Evolutionary conservation across 371 early-diverging fungal genomes (phyloP).

Genomic region (Mucor ambiguus): DNA sequence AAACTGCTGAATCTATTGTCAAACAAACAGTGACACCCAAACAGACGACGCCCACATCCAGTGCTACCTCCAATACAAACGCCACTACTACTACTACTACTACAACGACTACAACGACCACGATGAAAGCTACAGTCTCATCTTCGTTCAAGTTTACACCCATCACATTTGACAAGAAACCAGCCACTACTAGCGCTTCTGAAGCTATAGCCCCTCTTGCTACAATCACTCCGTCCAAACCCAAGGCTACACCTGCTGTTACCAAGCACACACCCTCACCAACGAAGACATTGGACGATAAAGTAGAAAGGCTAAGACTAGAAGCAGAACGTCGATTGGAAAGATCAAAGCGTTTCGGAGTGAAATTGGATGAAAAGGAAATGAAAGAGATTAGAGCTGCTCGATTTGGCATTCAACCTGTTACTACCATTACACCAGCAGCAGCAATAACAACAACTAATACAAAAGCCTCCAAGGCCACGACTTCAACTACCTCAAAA

Average conservation of each 20-base stretch:
- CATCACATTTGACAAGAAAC: conserved; percentile 38
- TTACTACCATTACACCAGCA: background rate
- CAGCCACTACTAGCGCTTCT: background rate
- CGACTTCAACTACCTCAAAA: background rate
- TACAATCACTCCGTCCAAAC: background rate
- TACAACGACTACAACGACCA: background rate
- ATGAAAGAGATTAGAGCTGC: conserved; percentile 48
- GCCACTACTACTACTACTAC: background rate
- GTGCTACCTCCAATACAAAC: background rate
- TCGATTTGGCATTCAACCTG: conserved; percentile 31
- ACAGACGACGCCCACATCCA: background rate
- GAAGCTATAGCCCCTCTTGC: background rate
- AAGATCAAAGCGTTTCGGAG: conserved; percentile 61
- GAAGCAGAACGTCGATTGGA: conserved; percentile 30
- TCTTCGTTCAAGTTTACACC: conserved; percentile 44
- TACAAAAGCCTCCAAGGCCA: background rate
- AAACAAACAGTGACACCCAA: background rate
- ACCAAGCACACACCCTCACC: background rate
- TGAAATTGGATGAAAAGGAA: conserved; percentile 40
- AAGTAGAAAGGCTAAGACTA: conserved; percentile 14
- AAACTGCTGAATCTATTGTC: background rate
- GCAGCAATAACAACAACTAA: background rate
- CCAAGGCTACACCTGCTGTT: background rate
- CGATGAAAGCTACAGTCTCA: background rate
- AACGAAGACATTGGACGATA: background rate